Base-by-base conservation (phyloP, 73 alveolate species). In the Paramecium tetraurelia region DNA sequence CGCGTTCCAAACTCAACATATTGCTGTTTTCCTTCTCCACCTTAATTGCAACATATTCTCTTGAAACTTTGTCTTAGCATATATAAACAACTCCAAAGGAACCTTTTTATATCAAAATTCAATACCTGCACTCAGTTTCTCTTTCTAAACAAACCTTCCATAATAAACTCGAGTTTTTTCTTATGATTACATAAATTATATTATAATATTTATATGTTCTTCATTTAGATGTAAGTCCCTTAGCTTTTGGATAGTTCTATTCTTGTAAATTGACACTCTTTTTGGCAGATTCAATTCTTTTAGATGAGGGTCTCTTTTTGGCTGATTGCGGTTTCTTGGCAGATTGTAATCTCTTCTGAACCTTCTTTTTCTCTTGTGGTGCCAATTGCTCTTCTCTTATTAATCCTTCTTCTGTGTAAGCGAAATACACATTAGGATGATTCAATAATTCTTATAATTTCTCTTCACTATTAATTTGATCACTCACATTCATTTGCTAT, bases 71-170 rank as follows among this genome's bases (percentile, higher is more conserved):
- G 50, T 95, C 96, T 85, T 75, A 85, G 53, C 98, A 98, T 68
- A 96, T 83, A 80, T 92, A 97, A 57, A 97, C 97, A 18, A 95
- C 97, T 40, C 99, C 99, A 86, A 97, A 97, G 5, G 99, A 96
- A n/a, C 99, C 99, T 90, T 96, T 89, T 24, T 44, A 44, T 22
- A 24, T 21, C 22, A 40, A 4, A 20, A 75, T 4, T 3, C 3
- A 24, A 44, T 44, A 80, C 90, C 90, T 12, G 70, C 70, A 43
- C 76, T 41, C 6, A 80, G 75, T 80, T 46, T 80, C 46, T 80
- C 75, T 21, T 43, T 80, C 24, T 80, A 80, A 16, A 80, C 33
- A 80, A 80, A 80, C 31, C 90, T 33, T 38, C 90, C 90, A 46
- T 80, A 44, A 48, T 31, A 80, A 21, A 80, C 48, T 48, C 46